A percentile compares a stretch with the other conserved stretches of the same genome.
phyloP scores from a whole-genome alignment of 2,329 filamentous ascomycete species.

The Erysiphe pulchra region DNA sequence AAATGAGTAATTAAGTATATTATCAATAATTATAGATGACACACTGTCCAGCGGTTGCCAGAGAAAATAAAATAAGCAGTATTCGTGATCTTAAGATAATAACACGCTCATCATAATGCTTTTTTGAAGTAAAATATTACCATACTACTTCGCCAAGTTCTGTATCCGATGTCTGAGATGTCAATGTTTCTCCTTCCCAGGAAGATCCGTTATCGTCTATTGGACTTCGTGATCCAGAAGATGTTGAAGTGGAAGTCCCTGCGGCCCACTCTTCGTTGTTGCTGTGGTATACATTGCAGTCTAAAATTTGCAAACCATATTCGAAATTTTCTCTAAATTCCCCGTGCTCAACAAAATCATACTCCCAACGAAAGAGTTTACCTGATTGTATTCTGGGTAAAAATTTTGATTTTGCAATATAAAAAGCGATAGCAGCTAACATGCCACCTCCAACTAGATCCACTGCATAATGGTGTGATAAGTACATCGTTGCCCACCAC shows the following conservation, averaged over 20 bases:
- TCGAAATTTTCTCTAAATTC: constrained; percentile 31
- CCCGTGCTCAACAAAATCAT: constrained; percentile 76
- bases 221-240: constrained; percentile 13
- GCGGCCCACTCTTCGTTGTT: constrained; percentile 79
- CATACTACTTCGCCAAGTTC: constrained; percentile 10
- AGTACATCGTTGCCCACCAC: constrained; percentile 97
- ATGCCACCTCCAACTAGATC: constrained; percentile 73
- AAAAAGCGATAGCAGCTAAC: constrained; percentile 54
- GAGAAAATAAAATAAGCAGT: too few relatives aligned
- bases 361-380: constrained; percentile 81
- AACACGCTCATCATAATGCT: too few relatives aligned
- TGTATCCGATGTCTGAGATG: constrained; percentile 12
- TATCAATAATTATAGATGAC: too few relatives aligned
- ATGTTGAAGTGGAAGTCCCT: constrained; percentile 41
- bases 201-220: constrained; percentile 28
- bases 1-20: too few relatives aligned
- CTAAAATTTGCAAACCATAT: constrained; percentile 18
- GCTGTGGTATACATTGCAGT: constrained; percentile 11
- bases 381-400: constrained; percentile 59
- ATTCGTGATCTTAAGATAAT: too few relatives aligned
- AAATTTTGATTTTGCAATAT: constrained; percentile 55
- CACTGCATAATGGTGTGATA: constrained; percentile 90
- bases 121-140: not conserved
- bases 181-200: constrained; percentile 30
- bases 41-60: too few relatives aligned